A percentile compares a stretch with the other conserved stretches of the same genome.
Conservation (phyloP, 148 eudicot species). For the Camellia granthamiana region DNA sequence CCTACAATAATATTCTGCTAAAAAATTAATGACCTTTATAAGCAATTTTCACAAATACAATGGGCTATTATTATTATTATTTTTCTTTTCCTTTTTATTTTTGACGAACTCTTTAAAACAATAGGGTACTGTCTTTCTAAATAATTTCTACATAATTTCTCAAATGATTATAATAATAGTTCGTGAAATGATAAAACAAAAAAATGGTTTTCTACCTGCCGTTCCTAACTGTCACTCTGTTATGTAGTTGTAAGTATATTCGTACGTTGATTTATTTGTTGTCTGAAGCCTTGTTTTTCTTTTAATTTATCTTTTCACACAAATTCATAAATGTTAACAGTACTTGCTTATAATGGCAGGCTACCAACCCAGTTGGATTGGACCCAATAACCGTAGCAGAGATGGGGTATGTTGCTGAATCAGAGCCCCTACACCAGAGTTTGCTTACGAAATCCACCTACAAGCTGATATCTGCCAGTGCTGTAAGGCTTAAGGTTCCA, state of each 20-base stretch:
- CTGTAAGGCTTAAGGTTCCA: conserved; percentile 27
- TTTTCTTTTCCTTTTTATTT: background rate
- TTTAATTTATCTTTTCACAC: background rate
- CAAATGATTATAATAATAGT: background rate
- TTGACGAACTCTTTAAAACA: background rate
- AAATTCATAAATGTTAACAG: background rate
- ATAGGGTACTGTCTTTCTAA: background rate
- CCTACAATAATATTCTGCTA: background rate
- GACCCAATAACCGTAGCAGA: conserved; percentile 16
- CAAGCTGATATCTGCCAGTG: conserved; percentile 34
- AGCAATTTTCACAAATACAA: background rate
- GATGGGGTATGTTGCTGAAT: conserved; percentile 1
- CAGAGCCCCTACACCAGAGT: conserved; percentile 18
- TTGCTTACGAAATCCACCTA: conserved; percentile 25
- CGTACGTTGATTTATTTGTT: background rate
- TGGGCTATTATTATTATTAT: background rate
- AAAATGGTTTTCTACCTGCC: background rate
- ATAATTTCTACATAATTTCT: background rate
- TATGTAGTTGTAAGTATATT: background rate
- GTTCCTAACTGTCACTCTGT: background rate
- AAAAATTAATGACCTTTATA: background rate
- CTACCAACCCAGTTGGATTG: conserved; percentile 5
- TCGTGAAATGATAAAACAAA: background rate
- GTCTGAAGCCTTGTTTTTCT: background rate
- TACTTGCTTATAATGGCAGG: conserved; percentile 24